Percentiles rank a stretch among this genome's conserved stretches.
These are phyloP conservation scores for Urostyla sp. DNA, from an alignment of 73 alveolate genomes.

Conservation along the genomic window DNA sequence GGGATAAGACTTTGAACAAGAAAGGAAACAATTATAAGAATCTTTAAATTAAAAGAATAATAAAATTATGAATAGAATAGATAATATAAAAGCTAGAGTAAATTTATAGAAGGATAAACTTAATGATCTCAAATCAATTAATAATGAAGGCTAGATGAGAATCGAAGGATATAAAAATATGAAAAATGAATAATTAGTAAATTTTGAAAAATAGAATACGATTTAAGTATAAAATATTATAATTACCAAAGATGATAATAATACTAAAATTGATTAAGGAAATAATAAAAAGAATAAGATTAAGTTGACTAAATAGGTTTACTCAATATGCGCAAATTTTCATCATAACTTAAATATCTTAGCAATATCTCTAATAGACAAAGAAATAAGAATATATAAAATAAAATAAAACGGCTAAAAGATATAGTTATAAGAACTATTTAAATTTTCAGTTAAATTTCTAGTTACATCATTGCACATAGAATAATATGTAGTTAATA, in stretches of 20 bases:
- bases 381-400: conserved; percentile 55
- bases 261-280: not conserved
- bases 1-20: not conserved
- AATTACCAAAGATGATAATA: conserved; percentile 6
- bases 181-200: no score
- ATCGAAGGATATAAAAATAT: no score
- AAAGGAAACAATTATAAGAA: no score
- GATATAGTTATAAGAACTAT: conserved; percentile 4
- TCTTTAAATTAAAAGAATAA: no score
- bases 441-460: conserved; percentile 1
- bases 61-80: conserved; percentile 13
- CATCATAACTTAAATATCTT: conserved; percentile 44
- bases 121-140: conserved; percentile 38
- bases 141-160: no score
- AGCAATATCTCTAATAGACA: conserved; percentile 63
- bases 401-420: conserved; percentile 61
- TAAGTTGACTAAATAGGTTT: conserved; percentile 53
- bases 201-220: no score
- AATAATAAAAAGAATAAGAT: conserved; percentile 44
- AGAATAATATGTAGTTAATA: conserved; percentile 50
- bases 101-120: not conserved
- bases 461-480: conserved; percentile 51
- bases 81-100: not conserved
- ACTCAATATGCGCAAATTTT: conserved; percentile 58
- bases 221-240: no score